phyloP scores from a whole-genome alignment of 495 filamentous ascomycete species.

The Penicillium ochrochloron region DNA sequence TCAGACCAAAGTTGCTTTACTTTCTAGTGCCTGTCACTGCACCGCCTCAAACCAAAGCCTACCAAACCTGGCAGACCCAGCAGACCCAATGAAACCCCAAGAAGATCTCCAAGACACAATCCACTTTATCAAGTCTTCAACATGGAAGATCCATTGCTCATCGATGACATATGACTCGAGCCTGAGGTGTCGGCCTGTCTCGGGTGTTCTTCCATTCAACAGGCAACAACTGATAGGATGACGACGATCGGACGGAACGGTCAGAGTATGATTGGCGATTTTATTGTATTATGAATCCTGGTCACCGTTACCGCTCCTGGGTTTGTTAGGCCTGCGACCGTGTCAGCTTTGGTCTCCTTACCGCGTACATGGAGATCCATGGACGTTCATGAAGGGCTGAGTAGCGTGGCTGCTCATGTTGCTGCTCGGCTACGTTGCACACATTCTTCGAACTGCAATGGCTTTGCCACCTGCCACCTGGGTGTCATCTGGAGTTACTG shows the following conservation, averaged over 20 bases:
- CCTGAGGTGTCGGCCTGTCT: background rate
- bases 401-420: background rate
- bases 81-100: background rate
- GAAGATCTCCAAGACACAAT: background rate
- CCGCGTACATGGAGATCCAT: slow-evolving; percentile 13
- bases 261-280: background rate
- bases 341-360: slow-evolving; percentile 14
- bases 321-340: slow-evolving; percentile 18
- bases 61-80: background rate
- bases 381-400: slow-evolving; percentile 9
- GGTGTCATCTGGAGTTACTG: background rate
- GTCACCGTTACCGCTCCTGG: slow-evolving; percentile 3
- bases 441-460: slow-evolving; percentile 18
- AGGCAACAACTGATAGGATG: background rate
- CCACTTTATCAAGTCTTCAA: background rate
- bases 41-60: background rate
- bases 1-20: background rate
- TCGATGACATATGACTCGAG: slow-evolving; percentile 14
- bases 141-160: background rate
- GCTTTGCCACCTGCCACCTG: slow-evolving; percentile 9
- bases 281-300: background rate
- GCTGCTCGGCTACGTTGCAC: slow-evolving; percentile 19
- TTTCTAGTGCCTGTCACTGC: background rate
- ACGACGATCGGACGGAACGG: background rate
- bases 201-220: slow-evolving; percentile 7